Evolutionary conservation across 345 rosid species (phyloP).

Genomic region (rapeseed (Brassica napus)): DNA sequence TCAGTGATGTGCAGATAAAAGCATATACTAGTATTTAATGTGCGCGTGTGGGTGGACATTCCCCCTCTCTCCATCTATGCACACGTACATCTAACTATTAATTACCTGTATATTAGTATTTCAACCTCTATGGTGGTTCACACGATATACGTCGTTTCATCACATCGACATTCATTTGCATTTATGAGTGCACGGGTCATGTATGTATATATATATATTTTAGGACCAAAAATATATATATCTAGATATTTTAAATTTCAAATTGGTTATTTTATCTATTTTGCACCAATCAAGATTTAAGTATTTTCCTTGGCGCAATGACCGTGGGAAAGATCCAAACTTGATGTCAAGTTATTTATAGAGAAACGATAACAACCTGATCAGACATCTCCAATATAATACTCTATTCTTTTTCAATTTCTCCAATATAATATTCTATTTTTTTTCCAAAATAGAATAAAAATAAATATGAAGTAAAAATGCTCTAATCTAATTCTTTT

Average conservation of each 20-base stretch:
- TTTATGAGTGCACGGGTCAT: background rate
- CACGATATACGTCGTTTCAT: slow-evolving; percentile 12
- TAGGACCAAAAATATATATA: too few species aligned
- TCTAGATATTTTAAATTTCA: background rate
- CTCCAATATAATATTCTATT: too few species aligned
- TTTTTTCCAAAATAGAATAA: too few species aligned
- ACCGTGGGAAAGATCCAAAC: background rate
- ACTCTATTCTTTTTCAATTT: too few species aligned
- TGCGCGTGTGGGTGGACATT: slow-evolving; percentile 59
- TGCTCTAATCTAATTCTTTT: too few species aligned
- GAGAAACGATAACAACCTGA: background rate
- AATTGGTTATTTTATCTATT: background rate
- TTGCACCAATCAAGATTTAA: background rate
- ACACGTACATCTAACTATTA: slow-evolving; percentile 32
- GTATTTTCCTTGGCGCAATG: background rate
- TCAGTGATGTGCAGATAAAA: slow-evolving; percentile 35
- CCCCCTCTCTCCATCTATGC: slow-evolving; percentile 40
- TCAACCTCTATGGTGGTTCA: slow-evolving; percentile 13
- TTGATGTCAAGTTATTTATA: background rate
- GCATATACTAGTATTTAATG: slow-evolving; percentile 40
- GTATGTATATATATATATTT: background rate
- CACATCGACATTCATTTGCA: background rate
- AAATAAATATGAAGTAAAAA: too few species aligned
- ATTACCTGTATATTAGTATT: slow-evolving; percentile 5
- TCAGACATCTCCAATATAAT: background rate